Evolutionary conservation across 2,329 filamentous ascomycete species (phyloP).

Genomic region (Xenosphaeropsis pyriputrescens): DNA sequence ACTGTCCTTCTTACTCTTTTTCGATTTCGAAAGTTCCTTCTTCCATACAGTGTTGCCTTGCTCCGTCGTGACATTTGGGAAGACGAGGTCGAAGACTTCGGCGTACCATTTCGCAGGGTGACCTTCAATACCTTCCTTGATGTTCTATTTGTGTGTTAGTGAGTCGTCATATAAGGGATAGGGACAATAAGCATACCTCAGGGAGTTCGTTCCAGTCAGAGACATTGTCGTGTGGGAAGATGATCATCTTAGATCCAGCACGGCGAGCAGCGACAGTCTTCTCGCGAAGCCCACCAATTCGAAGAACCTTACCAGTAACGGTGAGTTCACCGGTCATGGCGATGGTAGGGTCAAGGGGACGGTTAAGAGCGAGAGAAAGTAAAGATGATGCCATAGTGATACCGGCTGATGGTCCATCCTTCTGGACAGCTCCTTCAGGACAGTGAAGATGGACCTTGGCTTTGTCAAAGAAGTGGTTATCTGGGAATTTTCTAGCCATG

Average conservation of each 20-base stretch:
- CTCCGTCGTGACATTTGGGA: conserved; percentile 63
- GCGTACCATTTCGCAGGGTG: conserved; percentile 85
- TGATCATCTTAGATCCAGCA: conserved; percentile 81
- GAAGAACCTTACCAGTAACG: conserved; percentile 87
- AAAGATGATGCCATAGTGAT: conserved; percentile 97
- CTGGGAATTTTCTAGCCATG: conserved; percentile 70
- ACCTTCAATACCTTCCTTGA: conserved; percentile 91
- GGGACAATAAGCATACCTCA: conserved; percentile 50
- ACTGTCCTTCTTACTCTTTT: conserved; percentile 18
- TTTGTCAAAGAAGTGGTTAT: conserved; percentile 93
- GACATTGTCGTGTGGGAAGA: conserved; percentile 91
- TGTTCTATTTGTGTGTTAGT: conserved; percentile 50
- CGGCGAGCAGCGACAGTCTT: conserved; percentile 93
- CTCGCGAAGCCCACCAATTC: conserved; percentile 87
- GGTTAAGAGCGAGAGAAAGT: conserved; percentile 70
- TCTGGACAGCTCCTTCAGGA: conserved; percentile 88
- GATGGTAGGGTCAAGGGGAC: conserved; percentile 66
- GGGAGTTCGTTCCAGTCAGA: conserved; percentile 96
- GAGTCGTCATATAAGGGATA: neutral
- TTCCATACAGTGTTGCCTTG: conserved; percentile 52
- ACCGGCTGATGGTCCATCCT: conserved; percentile 85
- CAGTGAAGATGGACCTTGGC: conserved; percentile 93
- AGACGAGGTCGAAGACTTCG: conserved; percentile 85
- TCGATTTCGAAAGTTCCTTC: conserved; percentile 21
- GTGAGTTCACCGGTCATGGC: conserved; percentile 98